phyloP scores from a whole-genome alignment of 306 rosid genomes.

The Cicer pinnatifidum region DNA sequence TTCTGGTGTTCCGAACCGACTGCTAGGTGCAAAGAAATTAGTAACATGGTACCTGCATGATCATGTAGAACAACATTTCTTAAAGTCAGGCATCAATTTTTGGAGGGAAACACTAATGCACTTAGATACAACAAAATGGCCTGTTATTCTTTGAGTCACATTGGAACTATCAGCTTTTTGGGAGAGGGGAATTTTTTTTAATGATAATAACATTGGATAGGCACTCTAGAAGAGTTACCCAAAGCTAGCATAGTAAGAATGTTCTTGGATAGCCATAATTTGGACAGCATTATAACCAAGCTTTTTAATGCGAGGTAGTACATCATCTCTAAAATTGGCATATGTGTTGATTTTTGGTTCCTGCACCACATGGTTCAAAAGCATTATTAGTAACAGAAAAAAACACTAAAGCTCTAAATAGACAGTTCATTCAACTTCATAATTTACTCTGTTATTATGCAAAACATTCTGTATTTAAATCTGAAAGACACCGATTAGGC shows the following conservation, averaged over 20 bases:
- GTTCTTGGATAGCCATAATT: slow-evolving; percentile 99
- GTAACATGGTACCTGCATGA: slow-evolving; percentile 88
- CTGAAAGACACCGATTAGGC: slow-evolving; percentile 15
- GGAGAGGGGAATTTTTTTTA: not conserved
- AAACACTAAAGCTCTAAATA: slow-evolving; percentile 23
- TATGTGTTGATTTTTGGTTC: slow-evolving; percentile 86
- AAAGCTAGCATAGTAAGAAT: slow-evolving; percentile 97
- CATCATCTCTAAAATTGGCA: slow-evolving; percentile 83
- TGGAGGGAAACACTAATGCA: slow-evolving; percentile 32
- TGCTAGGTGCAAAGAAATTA: slow-evolving; percentile 97
- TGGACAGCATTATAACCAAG: slow-evolving; percentile 99
- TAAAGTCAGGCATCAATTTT: slow-evolving; percentile 18
- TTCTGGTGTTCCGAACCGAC: slow-evolving; percentile 97
- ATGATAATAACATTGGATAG: slow-evolving; percentile 28
- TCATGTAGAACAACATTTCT: slow-evolving; percentile 38
- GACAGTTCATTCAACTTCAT: slow-evolving; percentile 31
- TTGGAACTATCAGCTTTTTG: slow-evolving; percentile 13
- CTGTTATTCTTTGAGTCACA: slow-evolving; percentile 28
- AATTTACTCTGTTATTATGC: slow-evolving; percentile 25
- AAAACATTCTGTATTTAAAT: slow-evolving; percentile 32
- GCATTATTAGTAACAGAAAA: slow-evolving; percentile 29
- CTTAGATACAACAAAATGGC: slow-evolving; percentile 33
- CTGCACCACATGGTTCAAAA: slow-evolving; percentile 58
- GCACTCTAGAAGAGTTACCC: slow-evolving; percentile 63
- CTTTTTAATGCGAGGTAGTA: slow-evolving; percentile 63